Percentiles rank a stretch among this genome's conserved stretches.
These are phyloP conservation scores for Ambrosiella cleistominuta DNA, from an alignment of 2,329 filamentous ascomycete species.

Conservation along the genomic window DNA sequence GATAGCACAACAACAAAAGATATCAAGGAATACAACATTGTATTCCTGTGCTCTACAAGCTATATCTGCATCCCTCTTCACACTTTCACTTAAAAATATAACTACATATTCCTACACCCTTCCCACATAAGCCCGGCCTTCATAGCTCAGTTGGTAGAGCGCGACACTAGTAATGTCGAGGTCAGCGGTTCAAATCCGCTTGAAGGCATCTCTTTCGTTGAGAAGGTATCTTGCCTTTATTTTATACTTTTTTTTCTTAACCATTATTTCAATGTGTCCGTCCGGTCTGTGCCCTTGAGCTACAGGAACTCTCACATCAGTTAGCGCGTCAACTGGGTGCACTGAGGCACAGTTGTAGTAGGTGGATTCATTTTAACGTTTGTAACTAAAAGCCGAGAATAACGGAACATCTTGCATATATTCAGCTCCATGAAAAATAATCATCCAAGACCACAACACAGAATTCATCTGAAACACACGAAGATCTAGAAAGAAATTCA, in stretches of 20 bases:
- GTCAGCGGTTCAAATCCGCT: slow-evolving; percentile 13
- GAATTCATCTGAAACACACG: neutral
- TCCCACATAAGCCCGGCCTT: slow-evolving; percentile 2
- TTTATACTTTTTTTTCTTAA: neutral
- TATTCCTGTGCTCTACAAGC: neutral
- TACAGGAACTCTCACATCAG: too few species aligned
- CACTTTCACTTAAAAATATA: neutral
- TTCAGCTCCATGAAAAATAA: too few species aligned
- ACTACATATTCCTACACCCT: neutral
- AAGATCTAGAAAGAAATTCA: neutral
- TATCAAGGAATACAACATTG: too few species aligned
- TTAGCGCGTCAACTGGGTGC: too few species aligned
- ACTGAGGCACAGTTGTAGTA: too few species aligned
- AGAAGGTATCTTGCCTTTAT: neutral
- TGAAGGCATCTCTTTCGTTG: slow-evolving; percentile 8
- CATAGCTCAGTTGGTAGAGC: slow-evolving; percentile 13
- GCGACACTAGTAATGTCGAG: slow-evolving; percentile 13
- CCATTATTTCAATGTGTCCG: neutral
- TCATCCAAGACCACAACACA: neutral
- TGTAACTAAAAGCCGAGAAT: too few species aligned
- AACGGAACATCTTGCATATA: too few species aligned
- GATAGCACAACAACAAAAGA: too few species aligned
- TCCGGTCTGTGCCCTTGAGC: neutral
- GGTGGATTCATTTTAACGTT: too few species aligned
- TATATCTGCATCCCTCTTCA: neutral